These are phyloP conservation scores for Mycotypha africana DNA, from an alignment of 371 early-diverging fungal genomes.

Conservation along the genomic window DNA sequence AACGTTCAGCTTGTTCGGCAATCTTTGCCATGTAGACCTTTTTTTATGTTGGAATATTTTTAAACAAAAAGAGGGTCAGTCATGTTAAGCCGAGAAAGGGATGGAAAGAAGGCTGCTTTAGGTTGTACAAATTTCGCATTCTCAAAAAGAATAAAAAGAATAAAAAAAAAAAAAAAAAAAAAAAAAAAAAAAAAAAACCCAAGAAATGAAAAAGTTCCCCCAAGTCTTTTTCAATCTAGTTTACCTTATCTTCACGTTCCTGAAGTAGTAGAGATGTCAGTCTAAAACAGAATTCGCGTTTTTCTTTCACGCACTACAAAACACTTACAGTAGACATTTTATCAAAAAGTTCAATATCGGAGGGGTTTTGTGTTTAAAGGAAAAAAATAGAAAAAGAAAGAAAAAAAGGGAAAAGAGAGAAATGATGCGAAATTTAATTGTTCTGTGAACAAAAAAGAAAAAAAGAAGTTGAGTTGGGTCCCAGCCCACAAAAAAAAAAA, in stretches of 20 bases:
- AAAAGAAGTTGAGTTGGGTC: too few relatives aligned
- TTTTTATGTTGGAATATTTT: not conserved
- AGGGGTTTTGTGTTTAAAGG: not conserved
- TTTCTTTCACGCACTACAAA: not conserved
- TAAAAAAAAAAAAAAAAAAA: not conserved
- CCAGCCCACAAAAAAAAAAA: too few relatives aligned
- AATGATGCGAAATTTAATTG: too few relatives aligned
- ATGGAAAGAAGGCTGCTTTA: too few relatives aligned
- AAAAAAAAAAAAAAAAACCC: not conserved
- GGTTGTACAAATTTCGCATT: too few relatives aligned
- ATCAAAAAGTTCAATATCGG: too few relatives aligned
- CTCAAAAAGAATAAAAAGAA: slow-evolving; percentile 8
- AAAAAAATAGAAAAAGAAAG: slow-evolving; percentile 1
- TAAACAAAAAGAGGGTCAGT: not conserved
- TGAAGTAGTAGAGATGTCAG: slow-evolving; percentile 1
- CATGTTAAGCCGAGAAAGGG: too few relatives aligned
- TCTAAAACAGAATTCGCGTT: not conserved
- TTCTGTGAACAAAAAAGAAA: too few relatives aligned
- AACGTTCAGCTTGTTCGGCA: slow-evolving; percentile 99
- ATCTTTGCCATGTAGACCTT: slow-evolving; percentile 93
- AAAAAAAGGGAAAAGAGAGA: not conserved
- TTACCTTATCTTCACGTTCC: slow-evolving; percentile 40
- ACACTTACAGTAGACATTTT: slow-evolving; percentile 13
- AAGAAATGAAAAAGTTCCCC: too few relatives aligned
- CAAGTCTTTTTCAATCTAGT: not conserved